Base-by-base conservation (phyloP, 805 yeast species). In the Naumovozyma dairenensis region DNA sequence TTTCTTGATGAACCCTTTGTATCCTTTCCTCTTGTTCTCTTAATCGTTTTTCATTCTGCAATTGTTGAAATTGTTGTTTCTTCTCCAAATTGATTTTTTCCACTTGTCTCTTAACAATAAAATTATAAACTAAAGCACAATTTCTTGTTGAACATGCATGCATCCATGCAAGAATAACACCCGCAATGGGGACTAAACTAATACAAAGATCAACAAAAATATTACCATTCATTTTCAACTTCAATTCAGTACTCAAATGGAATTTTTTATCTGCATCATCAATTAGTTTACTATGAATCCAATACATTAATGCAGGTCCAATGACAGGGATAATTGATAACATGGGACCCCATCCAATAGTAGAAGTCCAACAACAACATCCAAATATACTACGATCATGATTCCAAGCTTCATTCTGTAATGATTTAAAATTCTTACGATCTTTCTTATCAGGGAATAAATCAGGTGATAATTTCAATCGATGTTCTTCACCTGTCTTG, bases 71-170 rank as follows among this genome's bases (percentile, higher is more conserved):
- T 33, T 16, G 25, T 15, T 21, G 28, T 26, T 24, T 24, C 28
- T 28, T 37, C 34, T 25, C 24, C 27, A 7, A 33, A 36, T 17
- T 32, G 28, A 16, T 30, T 20, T 36, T 36, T 16, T 51, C 48
- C 14, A 44, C 19, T 5, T 52, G 50, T 32, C 53, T 39, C 31
- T 55, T 25, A 7, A 40, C 43, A 14, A 57, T 42, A 37, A 26
- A 45, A 34, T 55, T 71, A 52, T 83, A 85, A 6, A 86, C 67
- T 46, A 84, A 49, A 0, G 89, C 87, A 0, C 95, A 94, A 55
- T 89, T 87, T 48, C 96, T 65, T 0, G 96, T 83, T 6, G 94
- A 82, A 51, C 95, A 82, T 2, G 77, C 82, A 50, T 84, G 73
- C 55, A 87, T 39, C 89, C 94, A 87, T 9, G 82, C 62, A 35